Percentiles rank a stretch among this genome's conserved stretches.
These are phyloP conservation scores for Spiromastix sp. DNA, from an alignment of 2,329 filamentous ascomycete genomes.

Conservation along the genomic window DNA sequence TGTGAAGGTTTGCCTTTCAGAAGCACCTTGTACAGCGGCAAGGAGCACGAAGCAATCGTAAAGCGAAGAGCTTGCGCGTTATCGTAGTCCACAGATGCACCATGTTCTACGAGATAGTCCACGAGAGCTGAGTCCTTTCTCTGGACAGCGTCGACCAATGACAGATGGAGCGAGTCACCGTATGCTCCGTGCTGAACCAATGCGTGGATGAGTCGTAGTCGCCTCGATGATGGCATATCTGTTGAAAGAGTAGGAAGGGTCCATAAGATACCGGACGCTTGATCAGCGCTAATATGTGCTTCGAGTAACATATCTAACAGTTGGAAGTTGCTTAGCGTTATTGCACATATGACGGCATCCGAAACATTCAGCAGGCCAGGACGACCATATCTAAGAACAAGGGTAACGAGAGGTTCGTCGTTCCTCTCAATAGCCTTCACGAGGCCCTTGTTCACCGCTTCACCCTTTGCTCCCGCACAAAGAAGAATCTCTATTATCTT, in stretches of 20 bases:
- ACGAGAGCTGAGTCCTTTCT: slow-evolving; percentile 14
- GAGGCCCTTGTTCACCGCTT: slow-evolving; percentile 39
- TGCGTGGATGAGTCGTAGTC: slow-evolving; percentile 12
- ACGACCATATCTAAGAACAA: slow-evolving; percentile 45
- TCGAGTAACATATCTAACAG: slow-evolving; percentile 40
- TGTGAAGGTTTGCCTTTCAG: slow-evolving; percentile 11
- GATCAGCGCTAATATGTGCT: slow-evolving; percentile 34
- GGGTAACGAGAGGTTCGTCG: slow-evolving; percentile 44
- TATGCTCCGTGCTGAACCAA: slow-evolving; percentile 11
- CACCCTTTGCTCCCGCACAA: slow-evolving; percentile 48
- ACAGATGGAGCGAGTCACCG: slow-evolving; percentile 13
- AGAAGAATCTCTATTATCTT: slow-evolving; percentile 47
- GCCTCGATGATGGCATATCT: slow-evolving; percentile 8
- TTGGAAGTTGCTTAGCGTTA: slow-evolving; percentile 37
- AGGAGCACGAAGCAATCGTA: slow-evolving; percentile 10
- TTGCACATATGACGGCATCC: slow-evolving; percentile 39
- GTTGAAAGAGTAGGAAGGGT: slow-evolving; percentile 7
- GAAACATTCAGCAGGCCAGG: slow-evolving; percentile 47
- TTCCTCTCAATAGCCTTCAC: slow-evolving; percentile 40
- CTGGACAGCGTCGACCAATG: slow-evolving; percentile 13
- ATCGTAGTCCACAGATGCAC: slow-evolving; percentile 17
- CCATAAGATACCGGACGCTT: slow-evolving; percentile 35
- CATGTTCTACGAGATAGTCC: slow-evolving; percentile 13
- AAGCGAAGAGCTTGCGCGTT: slow-evolving; percentile 12
- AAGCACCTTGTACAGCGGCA: slow-evolving; percentile 10